A percentile compares a stretch with the other conserved stretches of the same genome.
Evolutionary conservation across 1,139 yeast genomes (phyloP).

Genomic region (Geotrichum macrosporum): DNA sequence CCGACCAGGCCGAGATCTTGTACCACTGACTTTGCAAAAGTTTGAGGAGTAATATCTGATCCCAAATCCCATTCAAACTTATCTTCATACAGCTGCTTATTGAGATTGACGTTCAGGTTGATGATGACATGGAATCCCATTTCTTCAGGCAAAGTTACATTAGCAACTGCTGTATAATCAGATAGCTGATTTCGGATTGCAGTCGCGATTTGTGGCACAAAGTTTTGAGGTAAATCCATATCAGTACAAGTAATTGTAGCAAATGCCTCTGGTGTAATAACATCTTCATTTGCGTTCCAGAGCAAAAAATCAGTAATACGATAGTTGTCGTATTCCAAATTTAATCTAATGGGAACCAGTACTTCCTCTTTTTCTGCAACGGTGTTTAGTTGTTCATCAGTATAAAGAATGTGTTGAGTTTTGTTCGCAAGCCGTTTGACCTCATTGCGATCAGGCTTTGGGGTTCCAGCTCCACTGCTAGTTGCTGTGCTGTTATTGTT

Average conservation of each 20-base stretch:
- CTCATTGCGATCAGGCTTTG: constrained; percentile 25
- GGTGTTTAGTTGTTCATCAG: constrained; percentile 35
- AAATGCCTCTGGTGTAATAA: constrained; percentile 76
- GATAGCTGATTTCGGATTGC: constrained; percentile 77
- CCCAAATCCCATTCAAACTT: constrained; percentile 90
- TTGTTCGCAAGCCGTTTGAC: constrained; percentile 33
- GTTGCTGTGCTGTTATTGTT: constrained; percentile 9
- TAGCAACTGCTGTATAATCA: constrained; percentile 63
- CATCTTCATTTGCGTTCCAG: constrained; percentile 82
- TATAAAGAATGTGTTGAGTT: constrained; percentile 36
- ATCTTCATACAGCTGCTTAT: constrained; percentile 82
- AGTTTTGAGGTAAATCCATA: constrained; percentile 61
- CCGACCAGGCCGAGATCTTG: constrained; percentile 77
- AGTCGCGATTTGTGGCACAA: constrained; percentile 58
- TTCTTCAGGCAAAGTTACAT: constrained; percentile 59
- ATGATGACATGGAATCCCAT: constrained; percentile 71
- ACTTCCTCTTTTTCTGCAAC: constrained; percentile 41
- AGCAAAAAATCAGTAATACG: constrained; percentile 73
- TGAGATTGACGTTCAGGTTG: constrained; percentile 76
- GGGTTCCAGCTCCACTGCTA: constrained; percentile 9
- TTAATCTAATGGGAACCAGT: constrained; percentile 74
- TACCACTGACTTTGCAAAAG: constrained; percentile 76
- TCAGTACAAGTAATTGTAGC: constrained; percentile 77
- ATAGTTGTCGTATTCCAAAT: constrained; percentile 60
- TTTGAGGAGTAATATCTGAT: constrained; percentile 69